Percentiles rank a stretch among this genome's conserved stretches.
phyloP scores from a whole-genome alignment of 129 eudicot species.

The Rutidosis leptorrhynchoides region DNA sequence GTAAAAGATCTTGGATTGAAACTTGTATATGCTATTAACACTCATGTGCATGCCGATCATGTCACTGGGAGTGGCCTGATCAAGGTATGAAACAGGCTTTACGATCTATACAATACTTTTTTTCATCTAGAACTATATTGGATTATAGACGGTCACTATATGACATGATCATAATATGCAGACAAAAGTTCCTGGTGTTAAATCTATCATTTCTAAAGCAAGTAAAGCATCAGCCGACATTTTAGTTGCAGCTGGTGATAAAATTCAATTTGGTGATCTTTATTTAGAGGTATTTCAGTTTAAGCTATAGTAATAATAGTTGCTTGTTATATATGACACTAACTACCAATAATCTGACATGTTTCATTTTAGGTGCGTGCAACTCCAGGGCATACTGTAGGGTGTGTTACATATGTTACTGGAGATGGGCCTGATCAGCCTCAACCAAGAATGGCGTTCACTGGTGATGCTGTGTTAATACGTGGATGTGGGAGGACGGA shows the following conservation, averaged over 20 bases:
- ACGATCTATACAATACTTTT: neutral
- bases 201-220: constrained; percentile 85
- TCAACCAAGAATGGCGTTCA: constrained; percentile 90
- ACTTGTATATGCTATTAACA: constrained; percentile 86
- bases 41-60: constrained; percentile 99
- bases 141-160: neutral
- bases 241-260: constrained; percentile 81
- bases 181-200: constrained; percentile 80
- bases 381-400: constrained; percentile 93
- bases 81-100: constrained; percentile 49
- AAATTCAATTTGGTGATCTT: constrained; percentile 67
- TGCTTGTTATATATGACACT: neutral
- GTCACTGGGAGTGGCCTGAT: constrained; percentile 83
- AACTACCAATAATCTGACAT: neutral
- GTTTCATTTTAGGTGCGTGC: constrained; percentile 64
- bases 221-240: constrained; percentile 90
- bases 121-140: constrained; percentile 11
- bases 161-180: constrained; percentile 34
- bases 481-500: constrained; percentile 99
- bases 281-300: constrained; percentile 63
- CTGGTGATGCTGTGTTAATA: constrained; percentile 87
- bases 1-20: constrained; percentile 81
- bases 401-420: constrained; percentile 92
- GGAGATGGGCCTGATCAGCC: constrained; percentile 86
- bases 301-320: neutral